These are phyloP conservation scores for Aegilops speltoides DNA, from an alignment of 176 grass and related monocot species.

Conservation along the genomic window DNA sequence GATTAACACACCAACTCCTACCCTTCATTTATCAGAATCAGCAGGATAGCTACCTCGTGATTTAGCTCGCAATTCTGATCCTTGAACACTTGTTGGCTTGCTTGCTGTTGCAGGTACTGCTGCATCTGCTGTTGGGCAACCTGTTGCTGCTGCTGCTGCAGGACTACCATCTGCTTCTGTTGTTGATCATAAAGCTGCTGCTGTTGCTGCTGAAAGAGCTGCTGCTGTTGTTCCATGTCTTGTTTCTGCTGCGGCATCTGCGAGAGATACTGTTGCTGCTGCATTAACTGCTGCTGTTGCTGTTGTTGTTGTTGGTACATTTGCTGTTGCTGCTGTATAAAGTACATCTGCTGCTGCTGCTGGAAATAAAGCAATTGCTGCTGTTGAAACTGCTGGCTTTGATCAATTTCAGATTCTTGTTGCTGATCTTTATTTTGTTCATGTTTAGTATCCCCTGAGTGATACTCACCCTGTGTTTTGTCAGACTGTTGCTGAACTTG, in stretches of 20 bases:
- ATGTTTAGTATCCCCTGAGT: conserved; percentile 30
- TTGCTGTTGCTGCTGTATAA: conserved; percentile 67
- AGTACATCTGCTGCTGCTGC: conserved; percentile 58
- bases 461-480: conserved; percentile 14
- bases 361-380: conserved; percentile 78
- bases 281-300: conserved; percentile 37
- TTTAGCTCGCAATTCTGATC: conserved; percentile 29
- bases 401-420: conserved; percentile 43
- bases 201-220: conserved; percentile 56
- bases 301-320: conserved; percentile 44
- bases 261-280: conserved; percentile 36
- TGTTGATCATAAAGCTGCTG: conserved; percentile 59
- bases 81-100: conserved; percentile 44
- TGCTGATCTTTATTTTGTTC: conserved; percentile 39
- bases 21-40: conserved; percentile 5
- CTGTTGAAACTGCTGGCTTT: conserved; percentile 56
- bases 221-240: conserved; percentile 33
- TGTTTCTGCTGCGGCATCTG: conserved; percentile 34
- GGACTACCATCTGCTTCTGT: conserved; percentile 52
- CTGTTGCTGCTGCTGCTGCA: conserved; percentile 58
- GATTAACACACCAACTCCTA: neutral
- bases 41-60: conserved; percentile 42
- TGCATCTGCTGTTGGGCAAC: conserved; percentile 55
- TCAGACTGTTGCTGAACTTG: conserved; percentile 53
- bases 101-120: conserved; percentile 40